Evolutionary conservation across 2,329 filamentous ascomycete genomes (phyloP).

Genomic region (Penicillium sp.): DNA sequence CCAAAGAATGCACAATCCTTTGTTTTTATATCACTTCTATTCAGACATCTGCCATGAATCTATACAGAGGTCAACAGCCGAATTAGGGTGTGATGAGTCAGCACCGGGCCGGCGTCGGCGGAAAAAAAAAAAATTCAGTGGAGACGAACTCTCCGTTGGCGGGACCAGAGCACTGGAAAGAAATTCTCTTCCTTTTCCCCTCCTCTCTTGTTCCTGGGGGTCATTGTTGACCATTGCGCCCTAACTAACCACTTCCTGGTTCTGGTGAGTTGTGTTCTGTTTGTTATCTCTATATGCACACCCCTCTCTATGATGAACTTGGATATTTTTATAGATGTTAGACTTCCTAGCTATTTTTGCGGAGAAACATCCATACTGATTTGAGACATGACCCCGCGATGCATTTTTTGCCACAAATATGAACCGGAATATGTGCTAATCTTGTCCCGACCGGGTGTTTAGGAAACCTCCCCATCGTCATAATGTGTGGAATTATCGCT

Average conservation of each 20-base stretch:
- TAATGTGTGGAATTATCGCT: constrained; percentile 65
- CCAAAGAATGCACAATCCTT: no score
- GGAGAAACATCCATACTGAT: constrained; percentile 41
- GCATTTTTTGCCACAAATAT: constrained; percentile 1
- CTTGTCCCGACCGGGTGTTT: constrained; percentile 4
- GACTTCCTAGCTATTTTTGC: constrained; percentile 49
- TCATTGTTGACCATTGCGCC: constrained; percentile 23
- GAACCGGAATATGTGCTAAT: constrained; percentile 14
- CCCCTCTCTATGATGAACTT: constrained; percentile 41
- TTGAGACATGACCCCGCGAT: constrained; percentile 11
- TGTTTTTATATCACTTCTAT: not conserved
- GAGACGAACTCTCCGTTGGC: constrained; percentile 12
- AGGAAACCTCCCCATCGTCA: constrained; percentile 29
- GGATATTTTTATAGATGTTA: constrained; percentile 50
- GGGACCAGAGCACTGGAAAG: constrained; percentile 19
- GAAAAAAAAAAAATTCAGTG: constrained; percentile 22
- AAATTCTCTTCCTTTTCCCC: constrained; percentile 19
- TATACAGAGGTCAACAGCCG: not conserved
- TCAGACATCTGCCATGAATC: not conserved
- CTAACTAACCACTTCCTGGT: constrained; percentile 11
- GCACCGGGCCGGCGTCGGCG: constrained; percentile 8
- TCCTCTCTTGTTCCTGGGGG: constrained; percentile 16
- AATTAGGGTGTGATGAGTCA: constrained; percentile 10
- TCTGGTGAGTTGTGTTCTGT: constrained; percentile 14
- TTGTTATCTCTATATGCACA: not conserved